Evolutionary conservation across 2,329 filamentous ascomycete species (phyloP), one percentile per base, ranked within the genome.

Genomic region (Aureobasidium vineae): DNA sequence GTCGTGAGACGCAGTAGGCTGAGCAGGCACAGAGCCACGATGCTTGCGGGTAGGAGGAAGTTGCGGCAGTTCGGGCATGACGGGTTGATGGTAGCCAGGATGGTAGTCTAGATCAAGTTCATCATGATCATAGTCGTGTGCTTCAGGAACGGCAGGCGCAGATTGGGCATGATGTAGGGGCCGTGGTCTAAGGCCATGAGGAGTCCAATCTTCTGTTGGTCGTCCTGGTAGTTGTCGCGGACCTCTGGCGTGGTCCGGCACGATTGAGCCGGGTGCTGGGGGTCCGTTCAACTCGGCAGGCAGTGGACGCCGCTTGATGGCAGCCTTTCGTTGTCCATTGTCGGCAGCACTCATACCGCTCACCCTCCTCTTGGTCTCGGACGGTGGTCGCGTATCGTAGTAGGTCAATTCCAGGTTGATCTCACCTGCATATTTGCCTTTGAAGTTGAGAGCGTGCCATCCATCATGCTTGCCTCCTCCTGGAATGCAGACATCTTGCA

Each of bases 361-460:
- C 15, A 52, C 56, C 54, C 45, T 61, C 54, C 57, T 64, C 41
- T 57, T 67, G 38, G 90, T 92, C 68, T 96, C 91, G 15, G 85
- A 84, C 78, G 95, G 95, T 23, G 92, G 90, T 31, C 94, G 85
- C 66, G 85, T 88, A 77, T 99, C 95, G 81, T 98, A 99, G 79
- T 90, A 99, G 49, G 95, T 99, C 78, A 97, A 88, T 79, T 99
- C 95, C 70, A 99, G 89, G 71, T 94, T 86, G 70, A 99, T 88
- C 77, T 98, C 94, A 65, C 95, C 95, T 7, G 95, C 94, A 73
- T 98, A 99, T 82, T 97, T 97, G 69, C 93, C 92, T 75, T 89
- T 92, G 82, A 87, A 98, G 70, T 86, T 90, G 71, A 99, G 82
- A 67, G 83, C 88, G 76, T 97, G 93, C 95, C 95, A 99, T 65